A percentile compares a stretch with the other conserved stretches of the same genome.
These are phyloP conservation scores for Arthrobotrys sphaeroides DNA, from an alignment of 2,329 filamentous ascomycete species.

Conservation along the genomic window DNA sequence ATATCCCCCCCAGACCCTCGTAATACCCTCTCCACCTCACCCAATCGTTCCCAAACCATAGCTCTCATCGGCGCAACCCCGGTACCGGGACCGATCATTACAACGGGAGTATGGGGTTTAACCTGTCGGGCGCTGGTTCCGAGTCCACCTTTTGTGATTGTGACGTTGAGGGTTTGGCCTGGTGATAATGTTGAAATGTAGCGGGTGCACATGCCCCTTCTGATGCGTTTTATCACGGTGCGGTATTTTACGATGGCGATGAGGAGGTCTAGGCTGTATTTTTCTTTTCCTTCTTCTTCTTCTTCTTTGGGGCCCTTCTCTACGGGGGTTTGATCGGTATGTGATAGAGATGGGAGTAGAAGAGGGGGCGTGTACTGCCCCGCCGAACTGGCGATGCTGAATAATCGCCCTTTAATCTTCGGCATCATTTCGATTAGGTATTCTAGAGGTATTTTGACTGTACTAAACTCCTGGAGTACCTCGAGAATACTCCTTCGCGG, in stretches of 20 bases:
- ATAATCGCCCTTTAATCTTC: constrained; percentile 84
- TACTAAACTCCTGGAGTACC: constrained; percentile 87
- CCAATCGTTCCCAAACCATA: constrained; percentile 76
- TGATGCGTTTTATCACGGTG: constrained; percentile 82
- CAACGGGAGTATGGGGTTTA: constrained; percentile 68
- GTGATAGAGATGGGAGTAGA: constrained; percentile 43
- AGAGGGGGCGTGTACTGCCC: constrained; percentile 58
- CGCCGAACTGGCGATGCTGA: constrained; percentile 86
- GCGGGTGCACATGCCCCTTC: constrained; percentile 87
- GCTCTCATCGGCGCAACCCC: constrained; percentile 85
- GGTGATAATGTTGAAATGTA: constrained; percentile 76
- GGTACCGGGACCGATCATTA: constrained; percentile 85
- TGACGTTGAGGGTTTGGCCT: constrained; percentile 70
- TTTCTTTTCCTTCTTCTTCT: neutral
- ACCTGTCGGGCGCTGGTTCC: constrained; percentile 60
- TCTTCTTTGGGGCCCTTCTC: no score
- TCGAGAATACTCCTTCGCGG: constrained; percentile 91
- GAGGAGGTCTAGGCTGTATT: constrained; percentile 74
- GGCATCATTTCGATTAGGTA: constrained; percentile 79
- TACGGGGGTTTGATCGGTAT: no score
- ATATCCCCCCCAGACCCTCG: neutral
- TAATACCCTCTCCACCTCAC: constrained; percentile 43
- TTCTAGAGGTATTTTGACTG: constrained; percentile 80
- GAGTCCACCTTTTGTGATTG: constrained; percentile 66
- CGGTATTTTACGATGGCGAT: constrained; percentile 91